Percentiles rank a stretch among this genome's conserved stretches.
These are phyloP conservation scores for Centrapalus pauciflorus DNA, from an alignment of 129 eudicot species.

Conservation along the genomic window DNA sequence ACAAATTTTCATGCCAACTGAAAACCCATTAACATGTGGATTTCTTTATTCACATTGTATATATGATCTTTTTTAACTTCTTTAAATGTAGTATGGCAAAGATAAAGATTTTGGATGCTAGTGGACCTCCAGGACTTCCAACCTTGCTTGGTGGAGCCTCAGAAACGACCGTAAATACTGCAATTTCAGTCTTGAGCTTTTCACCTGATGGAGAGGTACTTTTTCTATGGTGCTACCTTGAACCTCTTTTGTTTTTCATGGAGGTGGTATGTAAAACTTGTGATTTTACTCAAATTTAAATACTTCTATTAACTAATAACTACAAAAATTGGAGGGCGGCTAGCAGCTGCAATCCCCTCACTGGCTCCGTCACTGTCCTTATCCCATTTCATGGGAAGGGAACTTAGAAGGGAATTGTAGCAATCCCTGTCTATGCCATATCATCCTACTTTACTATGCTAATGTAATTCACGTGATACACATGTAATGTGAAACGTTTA, in stretches of 20 bases:
- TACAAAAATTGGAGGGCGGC: too few species aligned
- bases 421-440: too few species aligned
- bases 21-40: background rate
- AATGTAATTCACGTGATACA: background rate
- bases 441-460: too few species aligned
- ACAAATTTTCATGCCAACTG: background rate
- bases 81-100: conserved; percentile 53
- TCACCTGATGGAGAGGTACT: conserved; percentile 98
- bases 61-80: background rate
- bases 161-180: conserved; percentile 52
- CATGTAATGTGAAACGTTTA: background rate
- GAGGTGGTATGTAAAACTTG: too few species aligned
- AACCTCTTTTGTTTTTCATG: too few species aligned
- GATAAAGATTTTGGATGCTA: conserved; percentile 92
- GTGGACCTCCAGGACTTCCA: conserved; percentile 98
- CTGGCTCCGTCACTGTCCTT: too few species aligned
- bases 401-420: too few species aligned
- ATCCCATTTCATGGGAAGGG: too few species aligned
- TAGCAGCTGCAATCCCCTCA: too few species aligned
- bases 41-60: background rate
- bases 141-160: conserved; percentile 72
- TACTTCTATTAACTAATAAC: too few species aligned
- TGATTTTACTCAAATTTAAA: background rate
- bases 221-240: background rate
- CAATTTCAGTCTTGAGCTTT: conserved; percentile 86